A percentile compares a stretch with the other conserved stretches of the same genome.
Conservation (phyloP, 208 protist genomes). For the Porcisia deanei region DNA sequence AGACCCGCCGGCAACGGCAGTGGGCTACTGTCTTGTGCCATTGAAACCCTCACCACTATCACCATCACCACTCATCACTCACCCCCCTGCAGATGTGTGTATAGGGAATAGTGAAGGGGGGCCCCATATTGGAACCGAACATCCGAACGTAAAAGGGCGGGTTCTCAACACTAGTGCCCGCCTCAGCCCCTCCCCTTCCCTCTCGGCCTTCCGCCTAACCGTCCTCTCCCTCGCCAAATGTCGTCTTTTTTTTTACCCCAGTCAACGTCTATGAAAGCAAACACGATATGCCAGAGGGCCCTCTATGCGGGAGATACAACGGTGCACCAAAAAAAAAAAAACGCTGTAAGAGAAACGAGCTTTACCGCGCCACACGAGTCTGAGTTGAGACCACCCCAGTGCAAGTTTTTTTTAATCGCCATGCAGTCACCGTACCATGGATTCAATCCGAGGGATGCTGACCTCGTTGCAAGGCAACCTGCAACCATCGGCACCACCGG, state of each 20-base stretch:
- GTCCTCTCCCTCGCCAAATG: background rate
- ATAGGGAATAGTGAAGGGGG: background rate
- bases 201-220: background rate
- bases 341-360: background rate
- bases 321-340: background rate
- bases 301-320: background rate
- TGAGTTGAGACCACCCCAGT: background rate
- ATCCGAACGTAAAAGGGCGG: background rate
- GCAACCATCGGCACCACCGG: background rate
- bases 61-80: background rate
- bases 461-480: background rate
- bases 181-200: no score
- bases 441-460: constrained; percentile 16
- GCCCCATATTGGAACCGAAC: background rate
- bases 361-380: background rate
- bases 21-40: background rate
- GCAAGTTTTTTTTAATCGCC: constrained; percentile 17
- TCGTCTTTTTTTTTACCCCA: background rate
- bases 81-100: background rate
- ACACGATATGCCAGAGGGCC: no score
- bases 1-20: background rate
- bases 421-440: constrained; percentile 8
- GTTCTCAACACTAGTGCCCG: background rate
- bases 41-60: background rate
- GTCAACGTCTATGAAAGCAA: background rate